A percentile compares a stretch with the other conserved stretches of the same genome.
Conservation (phyloP, 164 flowering plant genomes). For the Vitis riparia region DNA sequence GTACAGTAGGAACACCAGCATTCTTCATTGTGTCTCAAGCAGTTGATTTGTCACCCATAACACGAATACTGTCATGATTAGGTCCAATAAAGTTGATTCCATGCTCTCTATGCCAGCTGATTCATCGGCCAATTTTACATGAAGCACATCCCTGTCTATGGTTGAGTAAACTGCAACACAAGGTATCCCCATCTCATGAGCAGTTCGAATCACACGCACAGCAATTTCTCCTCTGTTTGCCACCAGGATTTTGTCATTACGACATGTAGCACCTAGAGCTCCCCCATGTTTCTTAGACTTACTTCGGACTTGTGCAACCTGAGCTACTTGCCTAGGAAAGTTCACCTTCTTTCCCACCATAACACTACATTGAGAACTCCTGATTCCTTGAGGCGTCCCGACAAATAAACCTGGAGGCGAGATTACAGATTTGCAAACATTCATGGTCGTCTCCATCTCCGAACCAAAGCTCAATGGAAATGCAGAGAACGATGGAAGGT, state of each 20-base stretch:
- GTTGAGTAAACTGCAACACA: slow-evolving; percentile 98
- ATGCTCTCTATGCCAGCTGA: slow-evolving; percentile 95
- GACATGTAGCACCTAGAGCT: slow-evolving; percentile 62
- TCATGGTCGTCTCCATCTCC: slow-evolving; percentile 49
- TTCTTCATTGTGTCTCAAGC: slow-evolving; percentile 98
- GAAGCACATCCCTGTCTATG: slow-evolving; percentile 95
- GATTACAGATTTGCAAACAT: slow-evolving; percentile 41
- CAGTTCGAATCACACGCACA: slow-evolving; percentile 91
- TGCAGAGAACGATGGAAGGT: background rate
- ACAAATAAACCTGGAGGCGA: slow-evolving; percentile 46
- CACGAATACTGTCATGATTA: slow-evolving; percentile 91
- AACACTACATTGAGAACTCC: slow-evolving; percentile 73
- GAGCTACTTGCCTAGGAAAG: slow-evolving; percentile 51
- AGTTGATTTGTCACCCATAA: slow-evolving; percentile 98
- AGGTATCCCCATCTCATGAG: slow-evolving; percentile 96
- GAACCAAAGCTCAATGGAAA: background rate
- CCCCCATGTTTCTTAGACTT: slow-evolving; percentile 56
- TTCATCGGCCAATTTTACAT: slow-evolving; percentile 96
- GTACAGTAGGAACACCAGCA: slow-evolving; percentile 99
- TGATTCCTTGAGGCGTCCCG: slow-evolving; percentile 42
- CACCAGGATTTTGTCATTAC: slow-evolving; percentile 77
- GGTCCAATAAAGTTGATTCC: slow-evolving; percentile 98
- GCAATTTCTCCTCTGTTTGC: slow-evolving; percentile 99
- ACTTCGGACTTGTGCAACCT: slow-evolving; percentile 28
- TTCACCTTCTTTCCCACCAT: slow-evolving; percentile 50